These are phyloP conservation scores for Brassica nigra DNA, from an alignment of 345 rosid species.

Conservation along the genomic window DNA sequence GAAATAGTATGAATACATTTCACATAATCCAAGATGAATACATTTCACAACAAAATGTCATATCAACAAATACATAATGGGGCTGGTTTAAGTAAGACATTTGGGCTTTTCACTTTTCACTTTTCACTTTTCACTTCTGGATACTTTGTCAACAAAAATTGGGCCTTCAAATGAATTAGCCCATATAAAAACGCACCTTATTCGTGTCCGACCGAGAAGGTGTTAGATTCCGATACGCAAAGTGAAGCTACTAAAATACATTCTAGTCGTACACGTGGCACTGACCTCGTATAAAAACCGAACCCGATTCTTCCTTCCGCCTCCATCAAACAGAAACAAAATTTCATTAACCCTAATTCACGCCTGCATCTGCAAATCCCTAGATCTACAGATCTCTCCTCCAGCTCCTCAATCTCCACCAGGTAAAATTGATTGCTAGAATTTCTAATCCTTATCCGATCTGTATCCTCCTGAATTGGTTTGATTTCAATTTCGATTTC, in stretches of 20 bases:
- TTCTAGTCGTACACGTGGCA: conserved; percentile 42
- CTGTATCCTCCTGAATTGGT: background rate
- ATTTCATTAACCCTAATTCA: conserved; percentile 39
- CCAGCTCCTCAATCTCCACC: conserved; percentile 26
- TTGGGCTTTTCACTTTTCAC: background rate
- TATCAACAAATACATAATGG: background rate
- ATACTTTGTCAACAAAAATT: too few relatives aligned
- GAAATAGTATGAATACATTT: background rate
- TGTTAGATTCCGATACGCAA: conserved; percentile 31
- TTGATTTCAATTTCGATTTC: background rate
- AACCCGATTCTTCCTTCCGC: conserved; percentile 21
- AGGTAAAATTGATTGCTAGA: background rate
- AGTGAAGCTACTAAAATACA: background rate
- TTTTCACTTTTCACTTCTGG: too few relatives aligned
- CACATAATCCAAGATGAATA: conserved; percentile 9
- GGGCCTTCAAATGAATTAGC: background rate
- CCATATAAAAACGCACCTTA: background rate
- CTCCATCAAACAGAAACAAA: conserved; percentile 25
- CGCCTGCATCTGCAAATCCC: conserved; percentile 2
- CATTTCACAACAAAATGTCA: background rate
- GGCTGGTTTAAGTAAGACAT: background rate
- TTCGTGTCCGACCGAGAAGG: too few relatives aligned
- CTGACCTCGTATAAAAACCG: conserved; percentile 27
- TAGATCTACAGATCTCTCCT: conserved; percentile 38
- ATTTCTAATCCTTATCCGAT: background rate